Base-by-base conservation (phyloP, 1,284 basidiomycete species). In the Ceratobasidium sp. region DNA sequence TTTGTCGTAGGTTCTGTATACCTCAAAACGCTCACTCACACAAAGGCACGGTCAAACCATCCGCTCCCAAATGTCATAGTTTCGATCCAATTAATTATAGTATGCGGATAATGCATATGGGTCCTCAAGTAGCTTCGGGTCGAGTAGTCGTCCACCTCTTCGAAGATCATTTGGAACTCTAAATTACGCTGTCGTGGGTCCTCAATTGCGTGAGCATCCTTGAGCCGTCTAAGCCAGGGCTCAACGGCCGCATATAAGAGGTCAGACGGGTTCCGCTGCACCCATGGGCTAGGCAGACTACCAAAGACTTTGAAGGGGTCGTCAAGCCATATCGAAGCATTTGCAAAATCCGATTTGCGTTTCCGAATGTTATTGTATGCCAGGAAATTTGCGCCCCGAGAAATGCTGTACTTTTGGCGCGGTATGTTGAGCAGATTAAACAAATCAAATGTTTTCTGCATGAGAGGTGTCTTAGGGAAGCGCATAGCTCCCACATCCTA, bases 31-130 rank as follows among this genome's bases (percentile, higher is more conserved):
- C 12, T 13, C 26, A 33, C 69, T 60, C 56, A 72, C 69, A 18
- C 9, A 28, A 72, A 60, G 12, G 69, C 55, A 39, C 69, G 69
- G 46, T 72, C 55, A 23, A 72, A 72, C 69, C 69, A 72, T 4
- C 55, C 69, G 15, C 40, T 18, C 0, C 20, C 20, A 9, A 72
- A 58, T 0, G 55, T 44, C 69, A 72, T 72, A 23, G 55, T 60
- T n/a, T 72, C 69, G 1, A 72, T 13, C 39, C 44, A 72, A 39
- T 72, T 60, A 39, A 72, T 60, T 15, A 60, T 40, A 2, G 9
- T 23, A 0, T 39, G 12, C 0, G 69, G 55, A 18, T 58, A 42
- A 15, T 33, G 40, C 28, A 6, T 18, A 13, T 33, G 39, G 33
- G 4, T 33, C n/a, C 12, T 33, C 40, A 23, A 20, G 6, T 53